Percentiles rank a stretch among this genome's conserved stretches.
phyloP scores from a whole-genome alignment of 345 rosid genomes.

The Odontarrhena argentea region DNA sequence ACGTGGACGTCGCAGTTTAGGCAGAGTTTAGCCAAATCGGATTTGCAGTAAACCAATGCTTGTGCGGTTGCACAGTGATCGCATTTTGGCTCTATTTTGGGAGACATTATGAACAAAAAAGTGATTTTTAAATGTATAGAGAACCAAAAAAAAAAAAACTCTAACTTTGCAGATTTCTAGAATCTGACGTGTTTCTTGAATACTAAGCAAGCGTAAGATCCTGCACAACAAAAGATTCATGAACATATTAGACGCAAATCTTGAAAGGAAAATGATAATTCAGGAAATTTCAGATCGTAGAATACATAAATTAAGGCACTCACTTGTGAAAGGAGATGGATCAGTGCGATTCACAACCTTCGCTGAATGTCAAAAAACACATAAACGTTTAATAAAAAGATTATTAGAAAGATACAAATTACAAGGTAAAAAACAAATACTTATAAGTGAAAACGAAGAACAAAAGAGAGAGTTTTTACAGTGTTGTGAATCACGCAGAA shows the following conservation, averaged over 20 bases:
- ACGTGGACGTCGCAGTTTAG: conserved; percentile 63
- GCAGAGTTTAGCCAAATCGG: conserved; percentile 72
- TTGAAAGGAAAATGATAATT: background rate
- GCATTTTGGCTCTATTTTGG: conserved; percentile 51
- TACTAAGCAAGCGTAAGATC: conserved; percentile 3
- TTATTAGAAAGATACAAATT: conserved; percentile 5
- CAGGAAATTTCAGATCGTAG: conserved; percentile 1
- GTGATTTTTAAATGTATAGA: background rate
- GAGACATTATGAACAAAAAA: conserved; percentile 15
- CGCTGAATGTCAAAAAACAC: conserved; percentile 33
- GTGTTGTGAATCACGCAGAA: conserved; percentile 37
- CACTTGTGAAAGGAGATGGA: conserved; percentile 32
- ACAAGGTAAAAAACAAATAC: background rate
- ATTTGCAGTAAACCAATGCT: conserved; percentile 68
- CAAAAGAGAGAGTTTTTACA: conserved; percentile 36
- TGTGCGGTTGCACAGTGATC: conserved; percentile 55
- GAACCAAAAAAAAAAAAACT: background rate
- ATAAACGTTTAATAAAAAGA: conserved; percentile 14
- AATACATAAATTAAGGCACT: conserved; percentile 25
- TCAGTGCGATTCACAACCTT: conserved; percentile 31
- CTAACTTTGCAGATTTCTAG: background rate
- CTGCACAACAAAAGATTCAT: conserved; percentile 12
- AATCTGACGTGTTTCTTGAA: background rate
- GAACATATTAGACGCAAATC: conserved; percentile 26
- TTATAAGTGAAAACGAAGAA: conserved; percentile 32